Base-by-base conservation (phyloP, 495 filamentous ascomycete species). In the Lasiosphaeris hirsuta region DNA sequence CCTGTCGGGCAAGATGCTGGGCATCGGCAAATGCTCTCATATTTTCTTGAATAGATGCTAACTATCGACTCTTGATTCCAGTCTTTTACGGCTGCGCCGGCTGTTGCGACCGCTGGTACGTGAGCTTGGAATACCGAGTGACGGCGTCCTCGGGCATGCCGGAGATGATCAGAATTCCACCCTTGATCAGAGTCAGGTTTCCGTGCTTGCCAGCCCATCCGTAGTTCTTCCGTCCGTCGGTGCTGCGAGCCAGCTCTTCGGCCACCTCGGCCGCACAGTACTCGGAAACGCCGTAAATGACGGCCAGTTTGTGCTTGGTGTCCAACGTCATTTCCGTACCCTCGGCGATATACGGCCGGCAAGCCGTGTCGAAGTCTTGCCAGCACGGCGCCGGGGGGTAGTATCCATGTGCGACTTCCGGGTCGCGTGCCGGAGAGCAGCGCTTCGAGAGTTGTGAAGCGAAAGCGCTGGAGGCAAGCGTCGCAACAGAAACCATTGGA, bases 341-440 rank as follows among this genome's bases (percentile, higher is more conserved):
- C 6, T 7, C 1, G 9, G 15, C n/a, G 45, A 65, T 38, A 45
- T 51, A 59, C 10, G 65, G 55, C 13, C 34, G 54, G 58, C 65
- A 68, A 7, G 63, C 50, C 1, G 65, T 10, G 51, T 65, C 56
- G 36, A 63, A 61, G 8, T 52, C 54, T 49, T 68, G 65, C 65
- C 65, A 68, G 63, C 65, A 68, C 8, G 65, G 63, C 0, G 63
- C 65, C 1, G 65, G 65, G 3, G 65, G 65, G 43, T 54, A 48
- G 55, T 65, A 68, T 41, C 65, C 65, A 17, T 41, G 41, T 1
- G 58, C 37, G 47, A 61, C 53, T 11, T 65, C 63, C 10, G 60
- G 58, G 48, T 68, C 63, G 56, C 9, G n/a, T 3, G n/a, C 11
- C 2, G 65, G 65, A 10, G 63, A 55, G 65, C 65, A 68, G 34